phyloP scores from a whole-genome alignment of 1,284 basidiomycete genomes.

The Hortiboletus rubellus region DNA sequence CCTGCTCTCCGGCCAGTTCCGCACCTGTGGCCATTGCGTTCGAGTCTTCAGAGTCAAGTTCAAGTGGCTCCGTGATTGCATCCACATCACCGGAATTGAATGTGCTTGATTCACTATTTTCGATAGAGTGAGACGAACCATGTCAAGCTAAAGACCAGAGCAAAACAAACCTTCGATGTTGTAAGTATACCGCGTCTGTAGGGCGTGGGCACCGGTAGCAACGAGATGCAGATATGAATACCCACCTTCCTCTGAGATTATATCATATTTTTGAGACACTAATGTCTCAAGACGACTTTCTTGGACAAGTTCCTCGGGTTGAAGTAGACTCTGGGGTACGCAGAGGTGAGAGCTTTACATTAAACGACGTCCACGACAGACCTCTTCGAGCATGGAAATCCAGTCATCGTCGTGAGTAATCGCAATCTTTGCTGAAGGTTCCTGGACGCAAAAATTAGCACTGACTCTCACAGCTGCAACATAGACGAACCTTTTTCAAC shows the following conservation, averaged over 20 bases:
- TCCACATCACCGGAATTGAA: no score
- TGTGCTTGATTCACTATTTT: not conserved
- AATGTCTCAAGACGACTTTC: constrained; percentile 3
- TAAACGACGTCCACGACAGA: not conserved
- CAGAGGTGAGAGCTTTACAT: not conserved
- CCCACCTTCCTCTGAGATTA: not conserved
- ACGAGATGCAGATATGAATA: not conserved
- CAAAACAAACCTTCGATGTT: not conserved
- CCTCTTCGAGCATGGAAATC: constrained; percentile 5
- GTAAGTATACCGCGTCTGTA: constrained; percentile 3
- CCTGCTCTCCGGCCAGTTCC: not conserved
- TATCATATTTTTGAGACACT: not conserved
- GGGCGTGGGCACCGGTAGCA: not conserved
- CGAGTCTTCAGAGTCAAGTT: no score
- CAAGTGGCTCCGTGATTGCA: no score
- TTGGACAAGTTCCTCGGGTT: not conserved
- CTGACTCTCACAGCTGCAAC: no score
- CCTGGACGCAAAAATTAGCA: not conserved
- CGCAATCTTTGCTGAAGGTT: not conserved
- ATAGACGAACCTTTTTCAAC: no score
- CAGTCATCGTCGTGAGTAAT: constrained; percentile 9
- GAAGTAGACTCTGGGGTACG: constrained; percentile 3
- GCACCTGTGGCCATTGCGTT: no score
- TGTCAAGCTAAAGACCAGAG: no score
- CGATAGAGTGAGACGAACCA: not conserved